These are phyloP conservation scores for Xylaria digitata DNA, from an alignment of 2,329 filamentous ascomycete genomes.

Conservation along the genomic window DNA sequence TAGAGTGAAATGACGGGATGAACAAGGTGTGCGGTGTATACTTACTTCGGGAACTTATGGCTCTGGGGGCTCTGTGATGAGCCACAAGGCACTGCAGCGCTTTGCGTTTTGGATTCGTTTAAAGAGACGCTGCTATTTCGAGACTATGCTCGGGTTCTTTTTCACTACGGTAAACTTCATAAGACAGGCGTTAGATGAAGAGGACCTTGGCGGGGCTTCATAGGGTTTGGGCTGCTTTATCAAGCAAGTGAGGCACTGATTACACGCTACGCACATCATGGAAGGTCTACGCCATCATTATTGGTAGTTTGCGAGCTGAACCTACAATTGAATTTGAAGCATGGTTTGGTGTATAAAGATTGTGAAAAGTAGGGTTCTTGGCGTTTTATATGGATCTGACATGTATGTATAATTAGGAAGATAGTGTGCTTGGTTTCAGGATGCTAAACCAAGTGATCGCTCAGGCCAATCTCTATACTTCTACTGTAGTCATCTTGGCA, in stretches of 20 bases:
- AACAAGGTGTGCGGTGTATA: constrained; percentile 2
- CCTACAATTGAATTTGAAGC: not conserved
- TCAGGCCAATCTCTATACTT: not conserved
- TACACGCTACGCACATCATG: constrained; percentile 11
- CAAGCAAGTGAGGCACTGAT: not conserved
- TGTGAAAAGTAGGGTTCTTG: not conserved
- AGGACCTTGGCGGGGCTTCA: constrained; percentile 4
- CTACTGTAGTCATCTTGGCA: not conserved
- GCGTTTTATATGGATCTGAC: not conserved
- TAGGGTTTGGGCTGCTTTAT: not conserved
- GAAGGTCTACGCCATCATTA: not conserved
- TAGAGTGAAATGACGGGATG: constrained; percentile 5
- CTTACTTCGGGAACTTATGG: constrained; percentile 9
- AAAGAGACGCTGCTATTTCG: not conserved
- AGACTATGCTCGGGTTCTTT: constrained; percentile 27
- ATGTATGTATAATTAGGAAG: not conserved
- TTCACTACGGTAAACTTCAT: constrained; percentile 14
- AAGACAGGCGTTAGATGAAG: constrained; percentile 22
- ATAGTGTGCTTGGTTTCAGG: not conserved
- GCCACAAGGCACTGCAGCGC: constrained; percentile 3
- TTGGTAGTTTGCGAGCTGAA: not conserved
- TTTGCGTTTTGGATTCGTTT: constrained; percentile 24
- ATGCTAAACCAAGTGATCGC: not conserved
- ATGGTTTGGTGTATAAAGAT: not conserved
- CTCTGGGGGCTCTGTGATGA: constrained; percentile 1